These are phyloP conservation scores for Sarocladium brachiariae DNA, from an alignment of 2,329 filamentous ascomycete species.

Conservation along the genomic window DNA sequence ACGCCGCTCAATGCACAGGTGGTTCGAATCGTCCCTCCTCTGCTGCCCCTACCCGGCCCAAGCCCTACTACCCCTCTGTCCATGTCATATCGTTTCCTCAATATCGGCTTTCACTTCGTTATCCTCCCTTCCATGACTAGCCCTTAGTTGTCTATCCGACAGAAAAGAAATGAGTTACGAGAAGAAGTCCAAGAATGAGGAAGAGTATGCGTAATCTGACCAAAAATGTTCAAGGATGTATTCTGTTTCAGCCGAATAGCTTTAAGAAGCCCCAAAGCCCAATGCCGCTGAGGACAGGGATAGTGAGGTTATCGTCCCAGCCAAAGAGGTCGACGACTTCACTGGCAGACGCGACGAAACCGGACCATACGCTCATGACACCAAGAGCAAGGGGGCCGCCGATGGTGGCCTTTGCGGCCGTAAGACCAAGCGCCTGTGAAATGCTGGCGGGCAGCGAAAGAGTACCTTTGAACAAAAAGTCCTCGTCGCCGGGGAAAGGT, in stretches of 20 bases:
- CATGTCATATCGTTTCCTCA: neutral
- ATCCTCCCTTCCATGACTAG: no score
- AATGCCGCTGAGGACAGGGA: conserved; percentile 81
- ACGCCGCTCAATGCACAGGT: neutral
- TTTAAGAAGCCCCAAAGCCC: conserved; percentile 91
- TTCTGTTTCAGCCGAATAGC: conserved; percentile 57
- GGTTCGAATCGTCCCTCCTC: no score
- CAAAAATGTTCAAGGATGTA: neutral
- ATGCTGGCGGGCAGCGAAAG: conserved; percentile 61
- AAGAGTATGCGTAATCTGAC: no score
- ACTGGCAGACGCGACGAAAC: conserved; percentile 80
- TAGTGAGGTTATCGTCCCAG: conserved; percentile 96
- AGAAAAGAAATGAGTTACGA: no score
- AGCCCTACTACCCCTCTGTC: neutral
- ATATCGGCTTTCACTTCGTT: no score
- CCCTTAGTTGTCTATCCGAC: no score
- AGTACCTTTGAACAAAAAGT: conserved; percentile 69
- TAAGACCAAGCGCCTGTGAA: conserved; percentile 55
- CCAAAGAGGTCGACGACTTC: conserved; percentile 89
- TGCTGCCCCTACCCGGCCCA: no score
- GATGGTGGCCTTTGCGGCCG: conserved; percentile 49
- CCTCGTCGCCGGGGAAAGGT: conserved; percentile 61
- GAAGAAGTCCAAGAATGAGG: conserved; percentile 3
- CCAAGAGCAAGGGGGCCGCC: conserved; percentile 67
- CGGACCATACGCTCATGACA: conserved; percentile 77